A percentile compares a stretch with the other conserved stretches of the same genome.
These are phyloP conservation scores for Hypoxylon cercidicola DNA, from an alignment of 495 filamentous ascomycete genomes.

Conservation along the genomic window DNA sequence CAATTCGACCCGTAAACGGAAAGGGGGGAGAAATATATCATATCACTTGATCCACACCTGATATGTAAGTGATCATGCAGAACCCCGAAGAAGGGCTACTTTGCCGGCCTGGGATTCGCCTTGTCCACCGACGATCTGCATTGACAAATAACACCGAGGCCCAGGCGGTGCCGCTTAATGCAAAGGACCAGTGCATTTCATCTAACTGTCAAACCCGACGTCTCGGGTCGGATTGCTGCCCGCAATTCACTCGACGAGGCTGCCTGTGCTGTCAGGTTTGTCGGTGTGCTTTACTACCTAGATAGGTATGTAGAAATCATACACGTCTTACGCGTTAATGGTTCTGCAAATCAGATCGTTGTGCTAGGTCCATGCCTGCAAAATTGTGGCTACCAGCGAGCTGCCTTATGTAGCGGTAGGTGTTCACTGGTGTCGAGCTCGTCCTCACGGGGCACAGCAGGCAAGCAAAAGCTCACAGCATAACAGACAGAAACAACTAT, in stretches of 20 bases:
- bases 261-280: not conserved
- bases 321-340: not conserved
- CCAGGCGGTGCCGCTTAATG: not conserved
- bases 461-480: conserved; percentile 5
- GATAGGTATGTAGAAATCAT: no score
- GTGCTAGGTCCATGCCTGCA: not conserved
- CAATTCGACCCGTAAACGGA: no score
- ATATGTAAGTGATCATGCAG: no score
- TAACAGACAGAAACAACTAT: not conserved
- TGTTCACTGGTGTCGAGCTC: not conserved
- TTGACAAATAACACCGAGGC: not conserved
- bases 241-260: not conserved
- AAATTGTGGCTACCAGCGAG: not conserved
- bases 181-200: conserved; percentile 3
- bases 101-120: no score
- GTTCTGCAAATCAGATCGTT: not conserved
- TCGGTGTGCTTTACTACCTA: not conserved
- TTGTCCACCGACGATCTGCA: not conserved
- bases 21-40: no score
- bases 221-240: not conserved
- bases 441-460: not conserved
- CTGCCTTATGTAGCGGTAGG: not conserved
- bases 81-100: no score
- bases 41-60: no score
- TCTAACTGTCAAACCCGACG: not conserved